Evolutionary conservation across 1,284 basidiomycete species (phyloP).

Genomic region (Naganishia sp.): DNA sequence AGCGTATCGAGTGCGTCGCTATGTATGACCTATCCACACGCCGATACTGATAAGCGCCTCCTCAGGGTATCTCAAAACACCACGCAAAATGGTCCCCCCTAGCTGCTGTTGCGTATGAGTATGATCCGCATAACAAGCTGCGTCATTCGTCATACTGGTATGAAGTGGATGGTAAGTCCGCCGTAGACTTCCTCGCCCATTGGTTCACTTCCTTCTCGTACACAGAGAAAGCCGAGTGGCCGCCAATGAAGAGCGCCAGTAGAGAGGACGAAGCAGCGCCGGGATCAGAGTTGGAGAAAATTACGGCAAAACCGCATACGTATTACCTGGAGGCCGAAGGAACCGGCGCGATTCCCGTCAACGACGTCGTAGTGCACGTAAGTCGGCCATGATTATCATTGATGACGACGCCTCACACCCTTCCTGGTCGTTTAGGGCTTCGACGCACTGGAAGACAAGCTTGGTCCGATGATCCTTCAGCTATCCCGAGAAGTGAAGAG

Average conservation of each 20-base stretch:
- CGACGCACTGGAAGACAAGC: conserved; percentile 74
- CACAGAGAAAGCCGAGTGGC: conserved; percentile 72
- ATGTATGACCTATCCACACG: not conserved
- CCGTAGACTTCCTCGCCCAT: not conserved
- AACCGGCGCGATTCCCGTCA: conserved; percentile 81
- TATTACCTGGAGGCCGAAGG: conserved; percentile 93
- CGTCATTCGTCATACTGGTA: conserved; percentile 96
- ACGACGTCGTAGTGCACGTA: conserved; percentile 84
- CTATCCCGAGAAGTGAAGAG: conserved; percentile 58
- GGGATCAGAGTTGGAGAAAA: conserved; percentile 76
- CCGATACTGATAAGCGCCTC: conserved; percentile 4
- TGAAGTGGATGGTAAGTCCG: conserved; percentile 65
- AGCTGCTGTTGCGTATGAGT: conserved; percentile 93
- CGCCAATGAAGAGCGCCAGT: conserved; percentile 72
- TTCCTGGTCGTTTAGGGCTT: conserved; percentile 62
- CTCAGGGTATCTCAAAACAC: conserved; percentile 92
- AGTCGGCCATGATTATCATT: conserved; percentile 31
- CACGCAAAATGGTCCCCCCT: conserved; percentile 99
- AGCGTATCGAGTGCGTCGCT: conserved; percentile 78
- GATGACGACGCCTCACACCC: not conserved
- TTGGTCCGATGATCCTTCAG: conserved; percentile 74
- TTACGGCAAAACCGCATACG: conserved; percentile 76
- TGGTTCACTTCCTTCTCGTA: not conserved
- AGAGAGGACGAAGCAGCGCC: conserved; percentile 70
- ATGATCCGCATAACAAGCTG: conserved; percentile 96